Evolutionary conservation across 2,329 filamentous ascomycete genomes (phyloP), one percentile per base, ranked within the genome.

Genomic region (Lachnellula cervina): DNA sequence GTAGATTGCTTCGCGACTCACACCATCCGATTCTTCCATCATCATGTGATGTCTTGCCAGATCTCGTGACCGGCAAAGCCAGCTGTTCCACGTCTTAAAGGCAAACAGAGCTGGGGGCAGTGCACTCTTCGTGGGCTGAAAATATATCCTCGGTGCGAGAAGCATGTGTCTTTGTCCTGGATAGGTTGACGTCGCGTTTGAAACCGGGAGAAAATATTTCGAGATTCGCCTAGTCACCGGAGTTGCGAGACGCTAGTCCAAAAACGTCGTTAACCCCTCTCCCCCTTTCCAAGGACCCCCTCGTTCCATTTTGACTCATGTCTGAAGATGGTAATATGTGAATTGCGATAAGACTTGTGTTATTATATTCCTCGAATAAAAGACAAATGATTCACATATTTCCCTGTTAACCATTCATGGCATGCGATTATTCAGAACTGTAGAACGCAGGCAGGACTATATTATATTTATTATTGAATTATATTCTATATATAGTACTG

Each of bases 11-110:
- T 11, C 16, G n/a, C 42, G 49, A 51, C 49, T 28, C 19, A 57
- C 58, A 34, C 42, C 43, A 28, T 49, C 45, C 21, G 44, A 23
- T 21, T 55, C 51, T 38, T 59, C 54, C 57, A 59, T 59, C 25
- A 40, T 56, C 54, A 59, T 37, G 54, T 59, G 57, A 57, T 38
- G 23, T 44, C 57, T 16, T 17, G 16, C 35, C 13, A 47, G 48
- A 38, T 54, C 32, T 17, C 54, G 54, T 21, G 54, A 47, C 34
- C 54, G 42, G 44, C 8, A 32, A 14, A 28, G 23, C 44, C 21
- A 47, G 23, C 28, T 28, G 13, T 47, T 47, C 7, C 21, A 21
- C 44, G 21, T 28, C 21, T 32, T n/a, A 14, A 6, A 28, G 23
- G 21, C 25, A n/a, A 23, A 6, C 5, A 16, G 7, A 19, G 19